Evolutionary conservation across 2,329 filamentous ascomycete species (phyloP).

Genomic region (Aureobasidium melanogenum): DNA sequence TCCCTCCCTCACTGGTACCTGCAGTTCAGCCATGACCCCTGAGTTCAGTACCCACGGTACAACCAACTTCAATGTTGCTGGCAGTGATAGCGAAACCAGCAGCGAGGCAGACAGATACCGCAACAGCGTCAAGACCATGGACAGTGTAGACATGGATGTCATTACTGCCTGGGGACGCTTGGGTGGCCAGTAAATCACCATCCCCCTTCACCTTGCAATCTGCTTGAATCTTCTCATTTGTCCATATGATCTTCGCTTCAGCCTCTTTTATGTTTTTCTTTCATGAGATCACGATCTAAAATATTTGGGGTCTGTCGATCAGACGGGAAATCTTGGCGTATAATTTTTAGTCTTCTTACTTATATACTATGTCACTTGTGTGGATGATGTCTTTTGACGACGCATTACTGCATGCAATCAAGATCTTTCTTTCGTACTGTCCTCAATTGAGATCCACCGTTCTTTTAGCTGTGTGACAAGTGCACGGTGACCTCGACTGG

Average conservation of each 20-base stretch:
- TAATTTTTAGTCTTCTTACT: background rate
- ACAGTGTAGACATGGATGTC: slow-evolving; percentile 12
- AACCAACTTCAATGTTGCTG: background rate
- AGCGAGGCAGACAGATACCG: background rate
- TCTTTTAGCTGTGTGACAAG: too few relatives aligned
- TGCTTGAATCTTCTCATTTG: background rate
- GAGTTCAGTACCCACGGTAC: background rate
- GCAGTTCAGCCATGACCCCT: slow-evolving; percentile 10
- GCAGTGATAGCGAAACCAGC: background rate
- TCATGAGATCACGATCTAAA: slow-evolving; percentile 3
- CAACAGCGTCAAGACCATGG: slow-evolving; percentile 11
- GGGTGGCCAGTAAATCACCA: background rate
- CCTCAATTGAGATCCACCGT: too few relatives aligned
- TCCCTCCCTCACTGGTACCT: slow-evolving; percentile 4
- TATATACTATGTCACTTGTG: background rate
- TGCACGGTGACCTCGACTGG: too few relatives aligned
- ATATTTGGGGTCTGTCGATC: background rate
- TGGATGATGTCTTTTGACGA: background rate
- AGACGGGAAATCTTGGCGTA: background rate
- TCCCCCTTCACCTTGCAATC: background rate
- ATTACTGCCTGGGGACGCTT: slow-evolving; percentile 13
- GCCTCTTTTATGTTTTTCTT: background rate
- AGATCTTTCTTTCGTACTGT: background rate
- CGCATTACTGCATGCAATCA: background rate
- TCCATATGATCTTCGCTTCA: background rate